Conservation (phyloP, 1,139 yeast genomes). For the Magnusiomyces sp. region DNA sequence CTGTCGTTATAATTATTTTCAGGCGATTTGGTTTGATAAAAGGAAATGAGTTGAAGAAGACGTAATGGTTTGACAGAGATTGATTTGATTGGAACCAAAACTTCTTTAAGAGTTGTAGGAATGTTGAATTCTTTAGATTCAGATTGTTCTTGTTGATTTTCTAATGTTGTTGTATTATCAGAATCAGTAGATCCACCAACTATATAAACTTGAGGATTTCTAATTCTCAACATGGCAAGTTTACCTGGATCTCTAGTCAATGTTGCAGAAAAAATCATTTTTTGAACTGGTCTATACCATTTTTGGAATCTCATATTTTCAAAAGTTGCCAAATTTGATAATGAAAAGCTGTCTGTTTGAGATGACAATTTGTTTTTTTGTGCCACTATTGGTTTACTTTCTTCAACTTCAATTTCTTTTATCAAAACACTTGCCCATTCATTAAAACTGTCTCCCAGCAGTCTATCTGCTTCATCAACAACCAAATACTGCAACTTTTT, state of each 20-base stretch:
- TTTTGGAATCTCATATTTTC: background rate
- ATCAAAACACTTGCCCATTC: slow-evolving; percentile 77
- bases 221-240: slow-evolving; percentile 58
- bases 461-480: slow-evolving; percentile 91
- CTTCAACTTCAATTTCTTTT: slow-evolving; percentile 20
- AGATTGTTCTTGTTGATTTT: slow-evolving; percentile 40
- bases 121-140: slow-evolving; percentile 42
- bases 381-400: slow-evolving; percentile 39
- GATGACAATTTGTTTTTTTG: too few species aligned
- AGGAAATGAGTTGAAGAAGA: slow-evolving; percentile 41
- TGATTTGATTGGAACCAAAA: slow-evolving; percentile 23
- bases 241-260: slow-evolving; percentile 89
- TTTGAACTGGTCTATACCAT: slow-evolving; percentile 36
- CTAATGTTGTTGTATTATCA: slow-evolving; percentile 20
- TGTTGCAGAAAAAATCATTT: slow-evolving; percentile 86
- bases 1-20: background rate
- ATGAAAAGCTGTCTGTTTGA: too few species aligned
- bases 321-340: too few species aligned
- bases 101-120: slow-evolving; percentile 33
- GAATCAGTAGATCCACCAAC: slow-evolving; percentile 36
- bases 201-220: slow-evolving; percentile 61
- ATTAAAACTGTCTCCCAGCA: slow-evolving; percentile 84
- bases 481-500: slow-evolving; percentile 57
- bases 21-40: slow-evolving; percentile 24
- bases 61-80: slow-evolving; percentile 60